Conservation (phyloP, 345 rosid genomes). For the Geranium rotundifolium region DNA sequence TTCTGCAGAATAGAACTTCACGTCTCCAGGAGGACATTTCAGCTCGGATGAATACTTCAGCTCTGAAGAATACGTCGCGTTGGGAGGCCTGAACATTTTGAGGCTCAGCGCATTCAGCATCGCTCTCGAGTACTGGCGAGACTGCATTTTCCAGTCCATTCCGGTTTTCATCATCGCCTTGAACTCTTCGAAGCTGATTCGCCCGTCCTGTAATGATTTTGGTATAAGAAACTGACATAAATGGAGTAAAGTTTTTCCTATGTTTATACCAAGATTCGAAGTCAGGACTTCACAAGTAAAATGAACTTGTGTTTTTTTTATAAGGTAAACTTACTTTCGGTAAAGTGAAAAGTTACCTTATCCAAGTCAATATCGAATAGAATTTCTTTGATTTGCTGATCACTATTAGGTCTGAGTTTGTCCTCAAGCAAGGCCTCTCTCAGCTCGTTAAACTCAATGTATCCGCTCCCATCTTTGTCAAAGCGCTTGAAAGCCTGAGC, state of each 20-base stretch:
- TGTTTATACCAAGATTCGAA: background rate
- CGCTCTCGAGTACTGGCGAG: slow-evolving; percentile 84
- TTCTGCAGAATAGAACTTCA: background rate
- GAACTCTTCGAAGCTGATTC: slow-evolving; percentile 78
- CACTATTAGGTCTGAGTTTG: slow-evolving; percentile 31
- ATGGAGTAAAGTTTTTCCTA: too few species aligned
- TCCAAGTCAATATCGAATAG: slow-evolving; percentile 67
- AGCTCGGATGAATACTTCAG: too few species aligned
- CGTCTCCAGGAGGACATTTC: too few species aligned
- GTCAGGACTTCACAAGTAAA: too few species aligned
- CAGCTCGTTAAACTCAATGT: slow-evolving; percentile 65
- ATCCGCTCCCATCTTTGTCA: slow-evolving; percentile 56
- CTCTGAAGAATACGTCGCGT: too few species aligned
- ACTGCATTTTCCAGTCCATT: slow-evolving; percentile 87
- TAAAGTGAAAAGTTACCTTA: slow-evolving; percentile 31
- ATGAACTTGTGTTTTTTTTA: too few species aligned
- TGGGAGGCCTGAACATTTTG: slow-evolving; percentile 34
- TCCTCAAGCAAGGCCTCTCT: slow-evolving; percentile 48
- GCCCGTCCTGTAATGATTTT: slow-evolving; percentile 45
- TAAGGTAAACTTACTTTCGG: too few species aligned
- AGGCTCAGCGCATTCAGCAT: slow-evolving; percentile 72
- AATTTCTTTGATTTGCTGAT: slow-evolving; percentile 59
- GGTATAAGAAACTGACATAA: too few species aligned
- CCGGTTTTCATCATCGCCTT: slow-evolving; percentile 82
- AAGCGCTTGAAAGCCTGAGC: slow-evolving; percentile 50